Percentiles rank a stretch among this genome's conserved stretches.
These are phyloP conservation scores for Mycena albidolilacea DNA, from an alignment of 768 basidiomycete species.

Conservation along the genomic window DNA sequence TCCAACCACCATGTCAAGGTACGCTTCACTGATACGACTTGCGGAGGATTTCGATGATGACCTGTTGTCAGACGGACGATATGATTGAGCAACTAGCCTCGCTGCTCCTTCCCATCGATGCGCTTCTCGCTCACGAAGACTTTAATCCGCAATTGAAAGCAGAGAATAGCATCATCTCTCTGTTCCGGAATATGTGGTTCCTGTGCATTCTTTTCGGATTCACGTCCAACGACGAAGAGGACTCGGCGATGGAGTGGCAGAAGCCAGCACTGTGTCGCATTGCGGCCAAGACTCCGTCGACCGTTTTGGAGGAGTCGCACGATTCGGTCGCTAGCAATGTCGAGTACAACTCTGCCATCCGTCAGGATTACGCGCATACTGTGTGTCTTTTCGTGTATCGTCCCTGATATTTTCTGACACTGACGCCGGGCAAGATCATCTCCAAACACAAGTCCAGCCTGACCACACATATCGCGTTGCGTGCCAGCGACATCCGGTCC, in stretches of 20 bases:
- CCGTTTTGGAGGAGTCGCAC: slow-evolving; percentile 86
- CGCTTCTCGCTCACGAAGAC: slow-evolving; percentile 80
- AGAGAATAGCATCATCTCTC: slow-evolving; percentile 72
- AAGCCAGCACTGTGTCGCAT: slow-evolving; percentile 83
- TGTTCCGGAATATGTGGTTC: slow-evolving; percentile 97
- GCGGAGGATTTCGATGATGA: slow-evolving; percentile 11
- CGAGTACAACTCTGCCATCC: slow-evolving; percentile 92
- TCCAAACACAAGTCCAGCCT: slow-evolving; percentile 76
- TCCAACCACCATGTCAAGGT: slow-evolving; percentile 80
- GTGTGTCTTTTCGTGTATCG: slow-evolving; percentile 56
- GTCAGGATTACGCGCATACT: slow-evolving; percentile 86
- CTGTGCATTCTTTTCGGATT: slow-evolving; percentile 91
- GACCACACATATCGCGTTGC: slow-evolving; percentile 74
- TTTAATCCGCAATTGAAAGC: slow-evolving; percentile 73
- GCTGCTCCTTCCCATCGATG: slow-evolving; percentile 91
- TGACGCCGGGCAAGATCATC: slow-evolving; percentile 68
- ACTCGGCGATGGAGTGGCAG: slow-evolving; percentile 84
- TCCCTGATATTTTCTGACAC: background rate
- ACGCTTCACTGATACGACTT: slow-evolving; percentile 31
- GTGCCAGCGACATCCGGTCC: slow-evolving; percentile 77
- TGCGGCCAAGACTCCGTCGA: slow-evolving; percentile 87
- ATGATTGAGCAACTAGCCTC: slow-evolving; percentile 92
- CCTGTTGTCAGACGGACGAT: slow-evolving; percentile 74
- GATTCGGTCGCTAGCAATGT: slow-evolving; percentile 90
- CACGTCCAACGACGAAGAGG: slow-evolving; percentile 69